phyloP scores from a whole-genome alignment of 768 basidiomycete genomes.

The Tricholoma bakamatsutake region DNA sequence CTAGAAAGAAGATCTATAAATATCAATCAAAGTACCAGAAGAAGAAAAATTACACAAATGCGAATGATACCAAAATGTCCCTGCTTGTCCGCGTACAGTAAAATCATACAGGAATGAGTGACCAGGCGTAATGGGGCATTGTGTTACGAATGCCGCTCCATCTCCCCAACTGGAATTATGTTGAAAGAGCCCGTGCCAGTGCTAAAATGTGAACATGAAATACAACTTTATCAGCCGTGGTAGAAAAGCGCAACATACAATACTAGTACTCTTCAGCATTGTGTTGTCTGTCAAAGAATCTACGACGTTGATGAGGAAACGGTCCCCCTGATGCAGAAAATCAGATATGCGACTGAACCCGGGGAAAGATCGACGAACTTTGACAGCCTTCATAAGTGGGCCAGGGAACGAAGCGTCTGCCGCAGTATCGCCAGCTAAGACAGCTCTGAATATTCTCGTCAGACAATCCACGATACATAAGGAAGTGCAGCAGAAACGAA shows the following conservation, averaged over 20 bases:
- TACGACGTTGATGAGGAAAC: conserved; percentile 19
- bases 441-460: conserved; percentile 13
- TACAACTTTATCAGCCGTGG: conserved; percentile 7
- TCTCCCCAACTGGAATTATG: conserved; percentile 27
- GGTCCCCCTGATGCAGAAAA: conserved; percentile 12
- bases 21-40: not conserved
- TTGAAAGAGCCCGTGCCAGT: conserved; percentile 48
- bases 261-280: conserved; percentile 19
- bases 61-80: conserved; percentile 28
- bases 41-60: conserved; percentile 19
- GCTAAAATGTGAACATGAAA: conserved; percentile 10
- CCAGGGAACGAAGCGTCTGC: conserved; percentile 20
- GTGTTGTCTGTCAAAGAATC: conserved; percentile 15
- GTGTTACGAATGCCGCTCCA: conserved; percentile 31
- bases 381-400: conserved; percentile 23
- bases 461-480: not conserved
- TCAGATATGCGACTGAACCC: not conserved
- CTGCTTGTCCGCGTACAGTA: conserved; percentile 16
- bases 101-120: conserved; percentile 37
- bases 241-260: conserved; percentile 13
- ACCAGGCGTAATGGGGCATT: conserved; percentile 36
- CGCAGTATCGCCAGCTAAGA: conserved; percentile 15
- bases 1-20: conserved; percentile 23
- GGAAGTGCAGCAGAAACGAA: conserved; percentile 17
- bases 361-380: conserved; percentile 12